Base-by-base conservation (phyloP, 495 filamentous ascomycete genomes). In the Rusavskia elegans region DNA sequence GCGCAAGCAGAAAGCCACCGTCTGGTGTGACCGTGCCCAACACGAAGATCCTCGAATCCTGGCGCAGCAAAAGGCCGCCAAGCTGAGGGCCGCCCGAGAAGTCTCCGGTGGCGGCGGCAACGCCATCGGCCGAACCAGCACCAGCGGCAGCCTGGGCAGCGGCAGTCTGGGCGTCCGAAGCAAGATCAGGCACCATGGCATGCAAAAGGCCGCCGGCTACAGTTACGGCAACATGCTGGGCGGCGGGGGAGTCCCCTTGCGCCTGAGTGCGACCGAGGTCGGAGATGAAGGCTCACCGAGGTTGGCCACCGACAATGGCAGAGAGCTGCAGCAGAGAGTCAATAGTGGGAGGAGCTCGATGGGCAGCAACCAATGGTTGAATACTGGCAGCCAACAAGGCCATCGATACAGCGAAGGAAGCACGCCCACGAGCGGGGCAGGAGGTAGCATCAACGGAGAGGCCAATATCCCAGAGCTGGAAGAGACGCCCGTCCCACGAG, bases 1-100 rank as follows among this genome's bases (percentile, higher is more conserved):
- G 71, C 79, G 92, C 45, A 87, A 87, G 59, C 92, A 99, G 62
- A 99, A 97, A 63, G 92, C 87, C 29, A 99, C 92, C 0, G 92
- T 99, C 8, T 99, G 92, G 92, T 96, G 90, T 66, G 93, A 97
- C 58, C 88, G 89, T 50, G 78, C 89, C 14, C 92, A 99, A 60
- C 78, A 83, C 48, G 88, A 97, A 66, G 93, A 99, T 67, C 85
- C 93, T 10, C 75, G 87, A 21, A 63, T 94, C 51, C 65, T 83
- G 6, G 87, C 86, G 23, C 79, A 85, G 59, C 85, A 93, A 59
- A 75, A 83, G 53, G 79, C 79, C 2, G 93, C 89, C 49, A 95
- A 90, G 69, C 76, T 82, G 67, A 71, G 87, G 48, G 93, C 93
- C 2, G 80, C 81, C 42, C 78, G 81, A 54, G 90, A 97, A 67